Conservation (phyloP, 768 basidiomycete species). For the Pleurotus sapidus region DNA sequence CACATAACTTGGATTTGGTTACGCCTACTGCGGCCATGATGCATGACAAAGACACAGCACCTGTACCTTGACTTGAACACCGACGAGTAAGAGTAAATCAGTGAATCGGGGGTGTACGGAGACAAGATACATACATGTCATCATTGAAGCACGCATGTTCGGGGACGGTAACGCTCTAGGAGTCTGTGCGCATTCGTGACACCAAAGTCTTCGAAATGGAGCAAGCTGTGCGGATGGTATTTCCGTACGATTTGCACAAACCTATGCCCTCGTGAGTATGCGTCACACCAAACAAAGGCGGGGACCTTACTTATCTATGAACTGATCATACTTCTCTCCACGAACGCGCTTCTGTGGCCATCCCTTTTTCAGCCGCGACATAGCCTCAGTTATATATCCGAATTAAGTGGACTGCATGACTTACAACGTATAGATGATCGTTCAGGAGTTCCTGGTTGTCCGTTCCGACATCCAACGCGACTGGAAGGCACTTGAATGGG, state of each 20-base stretch:
- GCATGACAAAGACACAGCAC: conserved; percentile 70
- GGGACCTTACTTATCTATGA: conserved; percentile 62
- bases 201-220: conserved; percentile 89
- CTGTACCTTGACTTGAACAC: conserved; percentile 62
- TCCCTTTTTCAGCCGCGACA: conserved; percentile 43
- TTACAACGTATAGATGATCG: conserved; percentile 65
- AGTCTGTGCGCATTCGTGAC: conserved; percentile 72
- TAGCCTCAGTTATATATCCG: background rate
- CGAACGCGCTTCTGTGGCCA: conserved; percentile 69
- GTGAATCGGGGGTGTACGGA: background rate
- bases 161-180: conserved; percentile 57
- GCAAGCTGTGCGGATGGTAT: conserved; percentile 58
- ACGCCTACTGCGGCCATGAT: conserved; percentile 68
- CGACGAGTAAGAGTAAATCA: background rate
- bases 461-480: conserved; percentile 76
- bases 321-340: conserved; percentile 73
- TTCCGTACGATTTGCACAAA: conserved; percentile 79
- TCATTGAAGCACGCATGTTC: conserved; percentile 81
- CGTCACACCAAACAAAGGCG: background rate
- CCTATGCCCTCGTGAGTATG: conserved; percentile 27
- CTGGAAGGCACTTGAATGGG: conserved; percentile 53
- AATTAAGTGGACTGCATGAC: conserved; percentile 18
- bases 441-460: conserved; percentile 62
- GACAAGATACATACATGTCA: conserved; percentile 54
- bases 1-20: conserved; percentile 59